phyloP scores from a whole-genome alignment of 2,329 filamentous ascomycete species.

The Colletotrichum phormii region DNA sequence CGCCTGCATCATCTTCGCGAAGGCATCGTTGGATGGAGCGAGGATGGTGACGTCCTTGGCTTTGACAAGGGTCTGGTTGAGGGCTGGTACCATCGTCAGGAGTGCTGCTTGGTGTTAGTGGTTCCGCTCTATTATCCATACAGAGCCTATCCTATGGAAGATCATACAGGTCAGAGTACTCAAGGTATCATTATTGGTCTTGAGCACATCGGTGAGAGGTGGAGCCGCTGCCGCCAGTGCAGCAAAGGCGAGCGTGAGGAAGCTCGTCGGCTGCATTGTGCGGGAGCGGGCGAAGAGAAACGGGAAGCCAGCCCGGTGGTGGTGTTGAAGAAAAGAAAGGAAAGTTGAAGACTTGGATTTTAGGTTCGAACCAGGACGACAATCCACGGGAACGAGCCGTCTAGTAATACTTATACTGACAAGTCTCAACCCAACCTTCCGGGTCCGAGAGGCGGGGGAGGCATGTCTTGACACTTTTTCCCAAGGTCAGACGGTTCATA shows the following conservation, averaged over 20 bases:
- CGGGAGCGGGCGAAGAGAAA: background rate
- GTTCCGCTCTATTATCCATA: background rate
- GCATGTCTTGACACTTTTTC: conserved; percentile 23
- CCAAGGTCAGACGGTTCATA: conserved; percentile 16
- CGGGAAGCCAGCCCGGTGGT: conserved; percentile 19
- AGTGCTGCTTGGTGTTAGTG: conserved; percentile 35
- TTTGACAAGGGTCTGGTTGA: conserved; percentile 44
- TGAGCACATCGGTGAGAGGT: conserved; percentile 38
- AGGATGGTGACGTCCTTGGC: conserved; percentile 58
- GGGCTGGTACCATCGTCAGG: conserved; percentile 33
- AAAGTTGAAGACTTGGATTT: background rate
- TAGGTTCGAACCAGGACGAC: conserved; percentile 7
- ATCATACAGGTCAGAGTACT: conserved; percentile 41
- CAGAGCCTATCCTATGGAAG: background rate
- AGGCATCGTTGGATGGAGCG: conserved; percentile 68
- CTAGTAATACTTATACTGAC: conserved; percentile 34
- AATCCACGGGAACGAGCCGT: conserved; percentile 4
- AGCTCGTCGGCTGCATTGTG: conserved; percentile 39
- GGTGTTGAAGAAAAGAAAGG: conserved; percentile 8
- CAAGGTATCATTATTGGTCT: conserved; percentile 39
- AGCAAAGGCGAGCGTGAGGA: conserved; percentile 39
- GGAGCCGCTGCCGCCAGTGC: conserved; percentile 39
- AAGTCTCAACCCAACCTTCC: conserved; percentile 7
- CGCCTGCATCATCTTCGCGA: conserved; percentile 49
- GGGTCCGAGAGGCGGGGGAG: conserved; percentile 13